Evolutionary conservation across 2,329 filamentous ascomycete species (phyloP), one percentile per base, ranked within the genome.

Genomic region (Akanthomyces dipterigenus): DNA sequence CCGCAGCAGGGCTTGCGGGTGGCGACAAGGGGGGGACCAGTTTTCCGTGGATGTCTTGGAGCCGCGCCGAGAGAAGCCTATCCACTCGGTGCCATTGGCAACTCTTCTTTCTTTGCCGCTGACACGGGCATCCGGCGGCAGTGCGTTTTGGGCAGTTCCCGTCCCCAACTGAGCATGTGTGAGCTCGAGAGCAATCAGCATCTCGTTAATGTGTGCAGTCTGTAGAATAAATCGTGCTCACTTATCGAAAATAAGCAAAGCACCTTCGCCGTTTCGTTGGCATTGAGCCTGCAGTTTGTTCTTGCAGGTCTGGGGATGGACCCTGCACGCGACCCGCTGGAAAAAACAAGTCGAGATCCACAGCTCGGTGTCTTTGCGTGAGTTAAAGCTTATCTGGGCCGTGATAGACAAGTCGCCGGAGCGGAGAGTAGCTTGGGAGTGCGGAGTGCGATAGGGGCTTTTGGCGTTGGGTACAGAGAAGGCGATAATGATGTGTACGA

Each of bases 21-120:
- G 57, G 57, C 57, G 49, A 58, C 55, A 58, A 18, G 45, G 46
- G 50, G 50, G 55, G 46, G 22, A 20, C 57, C 38, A 54, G 28
- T 54, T 53, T 53, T 60, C 31, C 31, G 22, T 50, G 55, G 31
- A 31, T 59, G 24, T 55, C 18, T 40, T 58, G 31, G 49, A 54
- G 48, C 28, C 38, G 49, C 48, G 49, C 28, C 48, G 49, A 60
- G 49, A 60, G 24, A 12, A 45, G 26, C 6, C n/a, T 55, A 24
- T 36, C 56, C 56, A 60, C 56, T 34, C 16, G 26, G 57, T 36
- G 57, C 48, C 40, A 20, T 46, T 45, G 56, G 24, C 36, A 59
- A 31, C 18, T 49, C 22, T 49, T 49, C 54, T 54, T 36, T 57
- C 46, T 38, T 49, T 28, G 24, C 38, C 26, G 45, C 36, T 59